Percentiles rank a stretch among this genome's conserved stretches.
Conservation (phyloP, 2,329 filamentous ascomycete genomes). For the Pseudogymnoascus sp. region DNA sequence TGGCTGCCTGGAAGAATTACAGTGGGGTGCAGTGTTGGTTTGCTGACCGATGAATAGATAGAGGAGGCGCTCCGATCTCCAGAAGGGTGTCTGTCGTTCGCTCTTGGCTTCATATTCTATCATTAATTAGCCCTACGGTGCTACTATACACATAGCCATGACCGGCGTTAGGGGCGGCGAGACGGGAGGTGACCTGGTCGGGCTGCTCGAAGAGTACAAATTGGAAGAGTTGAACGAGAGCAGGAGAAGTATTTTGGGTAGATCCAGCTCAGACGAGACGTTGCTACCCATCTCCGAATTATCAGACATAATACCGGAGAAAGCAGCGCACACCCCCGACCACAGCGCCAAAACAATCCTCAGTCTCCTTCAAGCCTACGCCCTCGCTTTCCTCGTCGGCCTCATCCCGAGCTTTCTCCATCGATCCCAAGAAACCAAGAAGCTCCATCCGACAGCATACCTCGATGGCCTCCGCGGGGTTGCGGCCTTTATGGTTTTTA, state of each 20-base stretch:
- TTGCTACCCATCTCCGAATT: neutral
- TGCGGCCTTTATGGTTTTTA: slow-evolving; percentile 41
- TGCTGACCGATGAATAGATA: neutral
- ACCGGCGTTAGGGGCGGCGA: neutral
- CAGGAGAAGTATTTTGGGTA: neutral
- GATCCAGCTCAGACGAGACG: neutral
- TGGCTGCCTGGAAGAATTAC: neutral
- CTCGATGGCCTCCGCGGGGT: slow-evolving; percentile 44
- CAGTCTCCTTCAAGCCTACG: neutral
- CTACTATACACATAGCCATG: neutral
- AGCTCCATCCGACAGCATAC: slow-evolving; percentile 34
- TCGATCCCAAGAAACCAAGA: neutral
- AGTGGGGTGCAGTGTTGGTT: neutral
- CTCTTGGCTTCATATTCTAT: neutral
- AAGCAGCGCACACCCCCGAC: neutral
- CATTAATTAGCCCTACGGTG: neutral
- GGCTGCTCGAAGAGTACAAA: neutral
- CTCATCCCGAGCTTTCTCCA: slow-evolving; percentile 8
- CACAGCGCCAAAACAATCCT: neutral
- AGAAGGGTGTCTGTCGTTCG: neutral
- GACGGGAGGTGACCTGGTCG: neutral
- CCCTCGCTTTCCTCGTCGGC: neutral
- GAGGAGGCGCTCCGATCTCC: neutral
- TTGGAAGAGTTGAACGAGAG: neutral
- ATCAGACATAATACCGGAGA: neutral